phyloP scores from a whole-genome alignment of 1,284 basidiomycete species.

The Rhodotorula sp. region DNA sequence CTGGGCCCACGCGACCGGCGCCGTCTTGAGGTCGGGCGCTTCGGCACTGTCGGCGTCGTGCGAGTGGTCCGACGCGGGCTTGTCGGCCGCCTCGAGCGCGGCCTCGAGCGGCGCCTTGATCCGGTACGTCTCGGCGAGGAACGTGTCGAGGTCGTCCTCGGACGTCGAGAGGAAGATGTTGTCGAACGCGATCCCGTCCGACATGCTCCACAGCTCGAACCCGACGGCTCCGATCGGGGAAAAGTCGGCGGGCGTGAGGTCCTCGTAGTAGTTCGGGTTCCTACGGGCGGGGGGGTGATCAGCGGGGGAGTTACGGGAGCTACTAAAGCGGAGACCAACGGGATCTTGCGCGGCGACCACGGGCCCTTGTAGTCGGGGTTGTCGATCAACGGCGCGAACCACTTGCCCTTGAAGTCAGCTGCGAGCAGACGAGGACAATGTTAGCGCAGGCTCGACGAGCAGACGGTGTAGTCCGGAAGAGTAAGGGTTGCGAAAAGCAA shows the following conservation, averaged over 20 bases:
- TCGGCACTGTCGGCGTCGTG: slow-evolving; percentile 47
- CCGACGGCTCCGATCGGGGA: slow-evolving; percentile 73
- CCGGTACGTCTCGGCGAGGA: slow-evolving; percentile 81
- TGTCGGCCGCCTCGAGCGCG: slow-evolving; percentile 53
- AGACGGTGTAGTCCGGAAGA: too few species aligned
- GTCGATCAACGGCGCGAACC: slow-evolving; percentile 88
- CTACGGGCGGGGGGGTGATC: background rate
- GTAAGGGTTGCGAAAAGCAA: too few species aligned
- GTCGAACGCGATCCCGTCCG: slow-evolving; percentile 82
- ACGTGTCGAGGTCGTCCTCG: slow-evolving; percentile 71
- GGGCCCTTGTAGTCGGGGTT: slow-evolving; percentile 97
- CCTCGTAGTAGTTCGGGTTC: slow-evolving; percentile 92
- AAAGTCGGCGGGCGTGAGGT: slow-evolving; percentile 80
- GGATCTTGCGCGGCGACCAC: slow-evolving; percentile 88
- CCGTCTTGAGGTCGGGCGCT: slow-evolving; percentile 52
- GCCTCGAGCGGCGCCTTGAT: slow-evolving; percentile 65
- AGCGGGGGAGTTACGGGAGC: too few species aligned
- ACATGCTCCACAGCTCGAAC: slow-evolving; percentile 99
- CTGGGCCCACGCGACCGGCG: slow-evolving; percentile 77
- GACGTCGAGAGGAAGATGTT: slow-evolving; percentile 86
- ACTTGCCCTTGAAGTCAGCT: slow-evolving; percentile 68
- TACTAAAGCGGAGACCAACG: slow-evolving; percentile 53
- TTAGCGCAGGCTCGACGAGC: background rate
- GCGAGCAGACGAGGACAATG: background rate
- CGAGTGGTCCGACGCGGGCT: slow-evolving; percentile 38